These are phyloP conservation scores for Byssochlamys sp. DNA, from an alignment of 2,329 filamentous ascomycete genomes.

Conservation along the genomic window DNA sequence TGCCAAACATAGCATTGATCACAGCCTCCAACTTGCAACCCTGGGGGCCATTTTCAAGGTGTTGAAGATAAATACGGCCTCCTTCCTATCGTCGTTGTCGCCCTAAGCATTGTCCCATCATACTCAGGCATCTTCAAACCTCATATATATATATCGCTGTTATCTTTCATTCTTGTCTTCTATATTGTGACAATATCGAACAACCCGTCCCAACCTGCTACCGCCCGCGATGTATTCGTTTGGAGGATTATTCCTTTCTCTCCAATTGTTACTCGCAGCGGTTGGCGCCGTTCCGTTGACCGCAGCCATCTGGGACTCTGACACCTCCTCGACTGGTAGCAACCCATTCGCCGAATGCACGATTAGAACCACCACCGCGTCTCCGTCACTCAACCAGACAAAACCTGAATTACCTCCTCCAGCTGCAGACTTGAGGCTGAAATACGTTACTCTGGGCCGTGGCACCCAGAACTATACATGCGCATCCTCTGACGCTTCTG, in stretches of 20 bases:
- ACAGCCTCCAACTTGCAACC: neutral
- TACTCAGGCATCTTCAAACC: neutral
- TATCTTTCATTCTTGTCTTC: neutral
- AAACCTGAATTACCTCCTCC: slow-evolving; percentile 22
- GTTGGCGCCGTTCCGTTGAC: neutral
- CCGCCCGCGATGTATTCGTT: neutral
- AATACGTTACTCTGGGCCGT: slow-evolving; percentile 37
- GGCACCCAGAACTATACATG: slow-evolving; percentile 47
- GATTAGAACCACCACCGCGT: neutral
- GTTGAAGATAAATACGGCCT: neutral
- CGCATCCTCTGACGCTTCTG: slow-evolving; percentile 14
- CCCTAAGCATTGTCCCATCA: neutral
- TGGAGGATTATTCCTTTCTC: neutral
- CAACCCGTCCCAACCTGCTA: no score
- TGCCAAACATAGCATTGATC: neutral
- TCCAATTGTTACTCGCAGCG: neutral
- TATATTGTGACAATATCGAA: neutral
- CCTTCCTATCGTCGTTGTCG: neutral
- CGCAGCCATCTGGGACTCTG: neutral
- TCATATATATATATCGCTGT: neutral
- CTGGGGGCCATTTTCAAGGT: neutral
- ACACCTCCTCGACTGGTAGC: neutral
- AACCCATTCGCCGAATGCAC: neutral
- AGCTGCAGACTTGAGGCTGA: slow-evolving; percentile 22
- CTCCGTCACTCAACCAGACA: slow-evolving; percentile 9